Evolutionary conservation across 805 yeast species (phyloP), one percentile per base, ranked within the genome.

Genomic region (Kodamaea laetipori): DNA sequence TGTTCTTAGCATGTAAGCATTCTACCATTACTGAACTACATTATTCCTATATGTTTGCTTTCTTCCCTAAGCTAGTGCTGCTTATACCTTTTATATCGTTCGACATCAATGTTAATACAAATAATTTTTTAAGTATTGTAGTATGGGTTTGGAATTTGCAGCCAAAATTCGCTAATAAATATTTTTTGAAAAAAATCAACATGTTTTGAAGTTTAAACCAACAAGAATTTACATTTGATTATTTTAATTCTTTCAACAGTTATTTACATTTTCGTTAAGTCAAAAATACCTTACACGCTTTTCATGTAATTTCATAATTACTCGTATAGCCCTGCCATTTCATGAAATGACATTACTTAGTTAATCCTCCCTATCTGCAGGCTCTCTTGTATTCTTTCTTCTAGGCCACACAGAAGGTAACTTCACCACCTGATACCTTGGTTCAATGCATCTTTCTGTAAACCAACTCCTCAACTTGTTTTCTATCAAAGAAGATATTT

Each of bases 381-480:
- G 36, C 23, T 39, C 17, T 21, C 43, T 40, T 2, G 73, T 68
- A 40, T 67, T 69, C 42, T 67, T 61, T 28, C 67, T 57, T 37
- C 73, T 50, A 4, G 95, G 95, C 97, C 97, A 90, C 58, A 90
- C 66, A 37, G 88, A 84, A 3, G 98, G 99, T 24, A 94, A 64
- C 55, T 76, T 77, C 23, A 94, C 81, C 38, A 88, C 84, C 60
- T 90, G 96, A 56, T 84, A 92, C 53, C 95, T 75, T 1, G 99
- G 99, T 52, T 89, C 95, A 9, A 94, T 94, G 58, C 96, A 89
- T 49, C 97, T 73, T 54, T 92, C 97, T 12, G 83, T 82, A 58
- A 94, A 90, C 95, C 97, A 90, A 43, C 82, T 82, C 49, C 94
- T 76, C 30, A 94, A 74, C 47, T 84, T 83, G 45, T 80, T 80